Evolutionary conservation across 805 yeast species (phyloP), one percentile per base, ranked within the genome.

Genomic region (Pichia heedii): DNA sequence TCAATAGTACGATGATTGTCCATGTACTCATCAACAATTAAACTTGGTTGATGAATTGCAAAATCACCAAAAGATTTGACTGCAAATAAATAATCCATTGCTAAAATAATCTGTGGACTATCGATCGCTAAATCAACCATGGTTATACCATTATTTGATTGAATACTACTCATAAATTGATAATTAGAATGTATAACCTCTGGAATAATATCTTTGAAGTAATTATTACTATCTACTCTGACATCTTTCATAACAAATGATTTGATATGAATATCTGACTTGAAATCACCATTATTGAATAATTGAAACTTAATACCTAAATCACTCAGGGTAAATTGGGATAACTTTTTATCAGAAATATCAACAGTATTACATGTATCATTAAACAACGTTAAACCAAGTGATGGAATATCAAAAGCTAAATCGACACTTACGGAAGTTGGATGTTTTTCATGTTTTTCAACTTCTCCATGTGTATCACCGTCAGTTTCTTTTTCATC

Each of bases 11-110:
- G 19, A 22, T 22, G 34, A n/a, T 22, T 18, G 19, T 45, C 37
- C 10, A 35, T n/a, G 8, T 43, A 44, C 30, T 46, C 47, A 18
- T 45, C 52, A 27, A 59, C 40, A 20, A 47, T 62, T 22, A 73
- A 50, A 0, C 37, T 33, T 12, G 52, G 51, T 33, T 40, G 33
- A 29, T 42, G 46, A 7, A 47, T 41, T 5, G 78, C 84, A 36
- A 66, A 67, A 43, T 74, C 79, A n/a, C 68, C 59, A 57, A 81
- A 89, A 0, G 66, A 57, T 50, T 84, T 84, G 51, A 93, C 55
- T 2, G 93, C 85, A 60, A 89, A 76, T 30, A 90, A 55, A 60
- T 86, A 89, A 56, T 89, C 97, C 51, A 93, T 65, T 0, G 97
- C 96, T 24, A 93, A 59, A 39, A 93, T 79, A 11, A 83, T 73